Base-by-base conservation (phyloP, 805 yeast genomes). In the Kodamaea fukazawae region DNA sequence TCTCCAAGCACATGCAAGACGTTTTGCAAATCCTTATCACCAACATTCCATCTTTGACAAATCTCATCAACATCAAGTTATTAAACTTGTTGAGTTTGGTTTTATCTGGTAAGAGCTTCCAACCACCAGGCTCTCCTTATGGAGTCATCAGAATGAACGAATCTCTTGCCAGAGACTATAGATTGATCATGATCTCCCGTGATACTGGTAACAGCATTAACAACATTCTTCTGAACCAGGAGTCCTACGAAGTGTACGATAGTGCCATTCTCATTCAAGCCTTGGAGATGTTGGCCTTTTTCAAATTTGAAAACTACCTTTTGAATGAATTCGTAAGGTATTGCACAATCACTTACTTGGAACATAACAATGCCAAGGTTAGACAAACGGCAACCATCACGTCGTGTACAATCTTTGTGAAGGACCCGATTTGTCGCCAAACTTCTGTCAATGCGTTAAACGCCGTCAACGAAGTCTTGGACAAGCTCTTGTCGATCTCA, bases 241-340 rank as follows among this genome's bases (percentile, higher is more conserved):
- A 59, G 16, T 40, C 50, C 7, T 68, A 65, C 46, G 67, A 65
- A 51, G 49, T 49, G 12, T 50, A 57, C 13, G 76, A 71, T 38
- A 64, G 67, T 36, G 58, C 51, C 4, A 67, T 89, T 16, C 71
- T 91, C 15, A 75, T 86, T 1, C 90, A 87, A 53, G 88, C 96
- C 2, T 70, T 93, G 50, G 76, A 79, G 46, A 87, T 88, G 72
- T 67, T 93, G 34, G 78, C 82, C 22, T 75, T 71, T 30, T 89
- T 93, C 56, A 78, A 83, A 36, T 87, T 90, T 58, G 79, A 75
- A 40, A 83, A 79, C 40, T 81, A 82, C 48, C 82, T 90, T 4
- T 67, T 93, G 41, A 83, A 87, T 20, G 96, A 93, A 50, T 87
- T 91, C 65, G 96, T 89, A 14, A 74, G 95, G 34, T 78, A 79